Evolutionary conservation across 345 rosid species (phyloP).

Genomic region (Eucalyptus marginata): DNA sequence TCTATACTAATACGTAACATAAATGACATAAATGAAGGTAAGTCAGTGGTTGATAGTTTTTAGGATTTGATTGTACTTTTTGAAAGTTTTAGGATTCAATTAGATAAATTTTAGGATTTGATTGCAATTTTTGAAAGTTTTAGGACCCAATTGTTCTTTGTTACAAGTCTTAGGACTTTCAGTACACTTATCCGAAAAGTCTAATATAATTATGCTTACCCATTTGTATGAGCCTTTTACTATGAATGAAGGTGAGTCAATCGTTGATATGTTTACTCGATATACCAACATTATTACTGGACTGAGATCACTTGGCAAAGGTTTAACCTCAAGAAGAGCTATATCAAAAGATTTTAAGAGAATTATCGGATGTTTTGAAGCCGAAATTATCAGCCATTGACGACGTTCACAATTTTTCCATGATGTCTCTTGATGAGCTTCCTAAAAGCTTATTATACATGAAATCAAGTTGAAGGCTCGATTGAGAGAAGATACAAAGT

Average conservation of each 20-base stretch:
- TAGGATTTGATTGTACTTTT: no score
- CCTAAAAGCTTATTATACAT: neutral
- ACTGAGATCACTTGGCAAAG: neutral
- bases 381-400: neutral
- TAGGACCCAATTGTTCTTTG: accelerated
- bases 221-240: neutral
- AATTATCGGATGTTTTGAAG: neutral
- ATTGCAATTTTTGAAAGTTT: accelerated
- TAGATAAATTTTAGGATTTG: no score
- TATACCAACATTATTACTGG: neutral
- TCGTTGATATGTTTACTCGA: neutral
- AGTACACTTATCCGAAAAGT: neutral
- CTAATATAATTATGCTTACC: neutral
- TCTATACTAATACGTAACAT: no score
- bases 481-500: neutral
- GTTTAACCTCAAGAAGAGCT: neutral
- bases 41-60: no score
- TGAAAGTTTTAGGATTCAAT: no score
- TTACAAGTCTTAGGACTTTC: no score
- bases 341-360: neutral
- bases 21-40: no score
- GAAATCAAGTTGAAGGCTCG: neutral
- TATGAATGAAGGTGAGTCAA: neutral
- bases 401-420: neutral
- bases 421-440: neutral